These are phyloP conservation scores for Colletotrichum salicis DNA, from an alignment of 2,329 filamentous ascomycete genomes.

Conservation along the genomic window DNA sequence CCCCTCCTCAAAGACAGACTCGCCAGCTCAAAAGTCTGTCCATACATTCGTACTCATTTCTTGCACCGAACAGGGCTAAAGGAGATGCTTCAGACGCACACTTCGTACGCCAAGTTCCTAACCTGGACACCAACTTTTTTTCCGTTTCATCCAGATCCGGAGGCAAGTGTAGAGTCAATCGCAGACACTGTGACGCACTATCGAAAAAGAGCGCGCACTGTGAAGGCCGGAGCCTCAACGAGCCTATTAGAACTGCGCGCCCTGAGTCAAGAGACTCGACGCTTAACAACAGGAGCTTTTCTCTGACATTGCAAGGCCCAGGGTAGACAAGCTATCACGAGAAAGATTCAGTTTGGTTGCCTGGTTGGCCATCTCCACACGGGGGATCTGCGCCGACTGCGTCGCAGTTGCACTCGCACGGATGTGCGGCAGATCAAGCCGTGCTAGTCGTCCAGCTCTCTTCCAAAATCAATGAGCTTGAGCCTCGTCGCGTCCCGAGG, in stretches of 20 bases:
- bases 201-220: conserved; percentile 13
- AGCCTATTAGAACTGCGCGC: not conserved
- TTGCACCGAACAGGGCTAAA: conserved; percentile 11
- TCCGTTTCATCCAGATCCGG: conserved; percentile 5
- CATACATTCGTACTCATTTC: not conserved
- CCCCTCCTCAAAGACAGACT: not conserved
- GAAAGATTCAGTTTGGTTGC: conserved; percentile 24
- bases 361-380: conserved; percentile 26
- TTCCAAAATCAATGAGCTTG: conserved; percentile 71
- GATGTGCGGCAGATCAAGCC: conserved; percentile 24
- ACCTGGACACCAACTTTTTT: conserved; percentile 15
- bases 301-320: conserved; percentile 29
- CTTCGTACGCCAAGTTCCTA: conserved; percentile 18
- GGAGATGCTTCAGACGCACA: not conserved
- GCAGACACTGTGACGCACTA: conserved; percentile 21
- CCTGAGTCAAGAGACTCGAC: conserved; percentile 20
- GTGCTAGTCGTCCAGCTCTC: conserved; percentile 66
- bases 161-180: conserved; percentile 25
- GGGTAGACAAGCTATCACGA: conserved; percentile 6
- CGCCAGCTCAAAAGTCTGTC: not conserved
- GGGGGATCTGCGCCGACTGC: conserved; percentile 25
- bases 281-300: conserved; percentile 33
- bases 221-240: not conserved
- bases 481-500: conserved; percentile 70
- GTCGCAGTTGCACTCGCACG: conserved; percentile 30